These are phyloP conservation scores for Cystobasidium slooffiae DNA, from an alignment of 1,284 basidiomycete species.

Conservation along the genomic window DNA sequence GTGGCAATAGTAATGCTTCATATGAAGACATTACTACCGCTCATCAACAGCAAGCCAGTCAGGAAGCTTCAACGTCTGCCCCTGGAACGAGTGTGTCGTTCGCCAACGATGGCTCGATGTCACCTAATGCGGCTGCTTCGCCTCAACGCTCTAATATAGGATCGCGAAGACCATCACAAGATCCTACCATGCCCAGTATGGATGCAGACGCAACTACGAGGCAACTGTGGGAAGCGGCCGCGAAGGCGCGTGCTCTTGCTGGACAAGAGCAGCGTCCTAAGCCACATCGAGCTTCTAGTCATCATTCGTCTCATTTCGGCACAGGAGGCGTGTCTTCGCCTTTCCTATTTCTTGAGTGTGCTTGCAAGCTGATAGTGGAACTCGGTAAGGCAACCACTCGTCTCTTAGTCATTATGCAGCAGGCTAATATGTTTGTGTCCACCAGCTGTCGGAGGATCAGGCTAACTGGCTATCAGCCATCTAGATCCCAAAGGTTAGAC, in stretches of 20 bases:
- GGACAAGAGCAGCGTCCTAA: conserved; percentile 45
- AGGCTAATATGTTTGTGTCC: not conserved
- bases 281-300: conserved; percentile 43
- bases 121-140: conserved; percentile 8
- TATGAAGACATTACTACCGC: conserved; percentile 55
- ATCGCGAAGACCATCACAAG: conserved; percentile 24
- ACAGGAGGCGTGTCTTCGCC: conserved; percentile 82
- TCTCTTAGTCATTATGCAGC: not conserved
- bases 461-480: not conserved
- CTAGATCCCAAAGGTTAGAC: no score
- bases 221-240: conserved; percentile 42
- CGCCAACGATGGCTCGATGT: not conserved
- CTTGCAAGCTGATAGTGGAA: conserved; percentile 67
- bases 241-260: conserved; percentile 47
- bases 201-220: conserved; percentile 20
- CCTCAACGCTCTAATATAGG: conserved; percentile 1
- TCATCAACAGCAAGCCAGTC: conserved; percentile 9
- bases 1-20: conserved; percentile 31
- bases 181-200: conserved; percentile 8
- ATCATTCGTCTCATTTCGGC: conserved; percentile 58
- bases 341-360: conserved; percentile 96
- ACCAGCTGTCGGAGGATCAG: conserved; percentile 14
- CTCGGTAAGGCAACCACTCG: conserved; percentile 57
- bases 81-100: conserved; percentile 5
- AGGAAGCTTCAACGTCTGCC: not conserved